These are phyloP conservation scores for Azolla pinnata DNA, from an alignment of 75 land plant species.

Conservation along the genomic window DNA sequence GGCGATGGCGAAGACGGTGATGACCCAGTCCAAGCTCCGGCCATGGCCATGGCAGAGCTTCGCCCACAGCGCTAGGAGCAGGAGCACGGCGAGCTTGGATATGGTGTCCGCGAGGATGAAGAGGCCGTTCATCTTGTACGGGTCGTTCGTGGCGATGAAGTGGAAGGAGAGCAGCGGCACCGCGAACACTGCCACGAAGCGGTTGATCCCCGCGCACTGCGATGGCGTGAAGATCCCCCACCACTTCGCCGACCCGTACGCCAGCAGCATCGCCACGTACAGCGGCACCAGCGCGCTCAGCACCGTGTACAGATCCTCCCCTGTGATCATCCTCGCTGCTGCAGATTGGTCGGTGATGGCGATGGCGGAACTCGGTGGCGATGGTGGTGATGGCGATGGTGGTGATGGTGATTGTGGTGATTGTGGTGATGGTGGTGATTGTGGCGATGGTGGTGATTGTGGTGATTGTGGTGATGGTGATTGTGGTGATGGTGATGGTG, in stretches of 20 bases:
- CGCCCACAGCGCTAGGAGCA: conserved; percentile 47
- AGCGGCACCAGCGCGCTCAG: conserved; percentile 85
- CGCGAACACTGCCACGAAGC: conserved; percentile 90
- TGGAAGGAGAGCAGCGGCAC: conserved; percentile 92
- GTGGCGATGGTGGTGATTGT: no score
- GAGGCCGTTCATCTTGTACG: conserved; percentile 68
- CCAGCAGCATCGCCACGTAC: conserved; percentile 92
- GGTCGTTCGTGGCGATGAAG: conserved; percentile 84
- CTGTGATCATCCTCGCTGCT: conserved; percentile 49
- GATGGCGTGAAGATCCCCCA: conserved; percentile 78
- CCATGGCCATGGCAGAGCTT: conserved; percentile 26
- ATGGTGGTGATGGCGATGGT: no score
- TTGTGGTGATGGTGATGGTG: no score
- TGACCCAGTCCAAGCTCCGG: conserved; percentile 80
- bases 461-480: no score
- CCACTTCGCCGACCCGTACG: conserved; percentile 92
- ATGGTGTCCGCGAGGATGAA: conserved; percentile 83
- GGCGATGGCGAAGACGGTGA: conserved; percentile 73
- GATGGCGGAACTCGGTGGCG: no score
- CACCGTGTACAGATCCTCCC: conserved; percentile 68
- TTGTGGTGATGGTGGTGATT: no score
- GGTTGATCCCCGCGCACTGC: conserved; percentile 92
- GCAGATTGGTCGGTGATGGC: not conserved
- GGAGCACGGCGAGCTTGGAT: conserved; percentile 54
- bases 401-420: no score